Base-by-base conservation (phyloP, 257 asterid genomes). In the Plectranthus barbatus region DNA sequence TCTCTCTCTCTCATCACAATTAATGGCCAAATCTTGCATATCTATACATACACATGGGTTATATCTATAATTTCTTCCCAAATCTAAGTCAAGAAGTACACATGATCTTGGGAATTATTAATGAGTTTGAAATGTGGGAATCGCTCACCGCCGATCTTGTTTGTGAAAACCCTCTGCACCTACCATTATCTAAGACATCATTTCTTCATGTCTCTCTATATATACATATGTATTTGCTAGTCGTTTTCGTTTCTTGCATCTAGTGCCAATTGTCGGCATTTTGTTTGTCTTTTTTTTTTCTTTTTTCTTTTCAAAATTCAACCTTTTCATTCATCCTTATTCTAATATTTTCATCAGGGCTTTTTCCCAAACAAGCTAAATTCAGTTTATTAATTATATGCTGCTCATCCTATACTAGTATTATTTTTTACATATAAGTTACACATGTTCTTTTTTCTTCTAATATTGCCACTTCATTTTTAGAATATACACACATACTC, bases 81-180 rank as follows among this genome's bases (percentile, higher is more conserved):
- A 15, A 48, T 58, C 4, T 72, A 51, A 18, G 18, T 50, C 56
- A n/a, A n/a, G n/a, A n/a, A n/a, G n/a, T n/a, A n/a, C 48, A 47
- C 45, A 49, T 58, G 49, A n/a, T n/a, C n/a, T 64, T 41, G 12
- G n/a, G 37, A 7, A 66, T 72, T 33, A 34, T 20, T 44, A 23
- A 69, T 40, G 42, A 48, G 13, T 29, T 56, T 33, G 49, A 37
- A 47, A 23, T 59, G 57, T 52, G 69, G 60, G 24, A 42, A 20
- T 20, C 9, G 1, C 2, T n/a, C 5, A 13, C 50, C 41, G n/a
- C 14, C 17, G 18, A 36, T 46, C 50, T 42, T n/a, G 19, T 7
- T 46, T 6, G 61, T 52, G 60, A 50, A 67, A 76, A 67, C 71
- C 68, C 65, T 69, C 20, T 49, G 26, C 67, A 65, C 67, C 64